Base-by-base conservation (phyloP, 2,329 filamentous ascomycete species). In the Nannizzia gypsea region DNA sequence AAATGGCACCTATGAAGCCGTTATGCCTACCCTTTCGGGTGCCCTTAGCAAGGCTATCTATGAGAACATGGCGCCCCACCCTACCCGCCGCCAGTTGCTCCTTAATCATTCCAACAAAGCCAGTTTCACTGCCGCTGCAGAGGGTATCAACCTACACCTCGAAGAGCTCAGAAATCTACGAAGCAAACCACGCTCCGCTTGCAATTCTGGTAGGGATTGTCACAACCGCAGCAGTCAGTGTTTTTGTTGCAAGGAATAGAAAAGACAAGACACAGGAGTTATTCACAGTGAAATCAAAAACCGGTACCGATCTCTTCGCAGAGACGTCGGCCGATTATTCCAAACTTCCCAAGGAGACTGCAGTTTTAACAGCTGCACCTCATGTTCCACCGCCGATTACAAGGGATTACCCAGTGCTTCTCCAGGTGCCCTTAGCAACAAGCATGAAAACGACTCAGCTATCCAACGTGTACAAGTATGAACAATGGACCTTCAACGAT, bases 401-500 rank as follows among this genome's bases (percentile, higher is more conserved):
- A 1, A 63, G 70, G 20, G 64, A 70, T 52, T 63, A 71, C 44
- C 67, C 68, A 0, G 70, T 70, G 2, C 63, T 72, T 1, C 65
- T 73, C 11, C 62, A 68, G 42, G 71, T 72, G 1, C 63, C 67
- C 0, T 61, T 73, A 11, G 65, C 61, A 8, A 70, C 70, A 1
- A 58, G 58, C 0, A 67, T 67, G 2, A 69, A 70, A 55, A 24
- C 68, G 9, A 56, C 62, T 6, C 70, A 72, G 57, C 63, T 73
- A 22, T 72, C 70, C 1, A 71, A 65, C 61, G 61, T 65, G 36
- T 67, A 69, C 66, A 73, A 73, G 57, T 73, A 73, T 63, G 70
- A 73, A 24, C 63, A 67, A 52, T 73, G 71, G 70, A 71, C 67
- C 0, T 73, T 73, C 61, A 73, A 73, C 62, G 67, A 64, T 59